Conservation (phyloP, 1,284 basidiomycete species). For the Fomitopsis schrenkii region DNA sequence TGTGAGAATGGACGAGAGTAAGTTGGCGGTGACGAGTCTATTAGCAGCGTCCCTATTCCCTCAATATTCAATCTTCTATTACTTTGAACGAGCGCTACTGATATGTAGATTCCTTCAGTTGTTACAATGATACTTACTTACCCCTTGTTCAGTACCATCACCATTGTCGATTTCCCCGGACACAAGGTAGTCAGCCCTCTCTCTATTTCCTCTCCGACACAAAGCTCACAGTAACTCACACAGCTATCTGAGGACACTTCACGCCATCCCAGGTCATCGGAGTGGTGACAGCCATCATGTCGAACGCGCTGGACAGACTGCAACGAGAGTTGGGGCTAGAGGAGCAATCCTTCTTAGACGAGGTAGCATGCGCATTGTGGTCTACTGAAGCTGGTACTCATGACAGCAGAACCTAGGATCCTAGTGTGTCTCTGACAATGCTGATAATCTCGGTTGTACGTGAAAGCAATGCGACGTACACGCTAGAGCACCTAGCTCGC, state of each 20-base stretch:
- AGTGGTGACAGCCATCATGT: neutral
- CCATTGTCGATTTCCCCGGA: neutral
- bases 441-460: constrained; percentile 21
- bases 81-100: too few species aligned
- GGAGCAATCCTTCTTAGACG: neutral
- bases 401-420: constrained; percentile 13
- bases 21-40: neutral
- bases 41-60: too few species aligned
- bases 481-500: constrained; percentile 15
- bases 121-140: neutral
- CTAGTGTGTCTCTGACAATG: constrained; percentile 16
- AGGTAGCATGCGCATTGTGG: neutral
- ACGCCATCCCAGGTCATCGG: neutral
- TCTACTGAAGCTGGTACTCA: neutral
- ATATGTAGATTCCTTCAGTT: too few species aligned
- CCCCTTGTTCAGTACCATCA: neutral
- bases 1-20: neutral
- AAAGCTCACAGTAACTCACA: neutral
- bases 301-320: neutral
- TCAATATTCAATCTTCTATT: too few species aligned
- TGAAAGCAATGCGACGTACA: constrained; percentile 18
- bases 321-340: neutral
- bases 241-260: neutral
- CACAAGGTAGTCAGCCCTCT: too few species aligned
- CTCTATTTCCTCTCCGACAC: too few species aligned